Evolutionary conservation across 2,329 filamentous ascomycete species (phyloP), one percentile per base, ranked within the genome.

Genomic region (Cytospora piceicola): DNA sequence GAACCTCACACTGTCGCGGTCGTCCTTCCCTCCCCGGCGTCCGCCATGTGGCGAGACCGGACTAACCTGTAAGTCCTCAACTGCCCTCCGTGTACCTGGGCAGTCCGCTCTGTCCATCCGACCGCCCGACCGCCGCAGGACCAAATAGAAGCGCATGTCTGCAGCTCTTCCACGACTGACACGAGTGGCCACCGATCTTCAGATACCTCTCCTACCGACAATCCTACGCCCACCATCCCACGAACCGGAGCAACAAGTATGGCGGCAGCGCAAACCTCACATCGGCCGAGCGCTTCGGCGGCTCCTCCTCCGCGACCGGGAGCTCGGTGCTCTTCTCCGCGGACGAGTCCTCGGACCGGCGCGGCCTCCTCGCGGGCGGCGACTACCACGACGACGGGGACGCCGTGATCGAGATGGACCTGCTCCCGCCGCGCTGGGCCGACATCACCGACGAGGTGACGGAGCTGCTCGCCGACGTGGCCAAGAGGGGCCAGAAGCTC

Each of bases 151-250:
- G 42, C 42, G 42, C 20, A 46, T 46, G n/a, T 63, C 63, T 29
- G 63, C 39, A 57, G 54, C 32, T 59, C 46, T 63, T 51, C 65
- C 34, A 62, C 62, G 27, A 3, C 11, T 70, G n/a, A 62, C 36
- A 29, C 61, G 29, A 53, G 55, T 12, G 53, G 32, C 36, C 51
- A 30, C 49, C n/a, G 46, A 39, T 51, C 53, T 65, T 52, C 75
- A 97, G 94, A 77, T 99, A 96, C 79, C 95, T 99, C 77, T 98
- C 95, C 79, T 99, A 98, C 84, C 94, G 95, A 75, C 95, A 99
- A 82, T 98, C 94, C 74, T 98, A 97, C 80, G 88, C 93, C 73
- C 95, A 98, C 79, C 94, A 97, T 77, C 95, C 95, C 62, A 87
- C 89, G 68, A 94, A 96, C 80, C 93, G 93, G 80, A 88, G 27